Evolutionary conservation across 129 eudicot species (phyloP).

Genomic region (Tagetes erecta): DNA sequence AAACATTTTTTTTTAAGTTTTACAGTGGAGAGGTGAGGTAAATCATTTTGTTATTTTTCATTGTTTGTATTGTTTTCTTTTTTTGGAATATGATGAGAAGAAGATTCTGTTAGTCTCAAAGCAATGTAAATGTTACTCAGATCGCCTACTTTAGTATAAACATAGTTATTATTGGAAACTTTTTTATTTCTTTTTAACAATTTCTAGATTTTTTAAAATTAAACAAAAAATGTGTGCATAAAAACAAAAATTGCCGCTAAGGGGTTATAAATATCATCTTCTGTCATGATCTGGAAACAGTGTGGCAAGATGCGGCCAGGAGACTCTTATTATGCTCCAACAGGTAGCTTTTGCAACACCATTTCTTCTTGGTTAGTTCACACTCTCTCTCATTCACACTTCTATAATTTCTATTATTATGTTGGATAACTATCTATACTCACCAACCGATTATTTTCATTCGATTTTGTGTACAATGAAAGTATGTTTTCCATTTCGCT

Average conservation of each 20-base stretch:
- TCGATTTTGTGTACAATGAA: no score
- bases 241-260: conserved; percentile 32
- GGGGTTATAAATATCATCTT: not conserved
- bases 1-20: conserved; percentile 10
- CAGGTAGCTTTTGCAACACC: conserved; percentile 21
- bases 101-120: conserved; percentile 19
- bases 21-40: conserved; percentile 27
- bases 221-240: not conserved
- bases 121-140: conserved; percentile 33
- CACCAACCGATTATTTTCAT: no score
- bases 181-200: not conserved
- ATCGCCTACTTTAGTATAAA: conserved; percentile 20
- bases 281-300: not conserved
- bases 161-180: conserved; percentile 4
- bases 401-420: no score
- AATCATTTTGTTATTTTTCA: conserved; percentile 30
- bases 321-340: conserved; percentile 15
- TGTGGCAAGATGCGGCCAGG: conserved; percentile 24
- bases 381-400: not conserved
- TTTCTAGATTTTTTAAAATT: no score
- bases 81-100: conserved; percentile 34
- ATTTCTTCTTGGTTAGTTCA: conserved; percentile 26
- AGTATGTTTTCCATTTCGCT: no score
- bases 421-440: no score
- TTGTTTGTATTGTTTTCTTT: conserved; percentile 27